Evolutionary conservation across 176 grass and related monocot species (phyloP).

Genomic region (Sorghum bicolor): Sorghum_bicolor_NCBIv3 NC_012877.2:62133001-62133500

Average conservation of each 20-base stretch:
- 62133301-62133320: constrained; percentile 56
- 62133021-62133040: constrained; percentile 39
- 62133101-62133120: constrained; percentile 82
- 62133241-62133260: constrained; percentile 70
- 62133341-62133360: constrained; percentile 40
- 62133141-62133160: constrained; percentile 88
- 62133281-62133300: constrained; percentile 66
- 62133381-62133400: neutral
- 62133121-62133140: constrained; percentile 67
- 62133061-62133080: constrained; percentile 76
- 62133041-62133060: constrained; percentile 44
- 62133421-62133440: neutral
- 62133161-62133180: constrained; percentile 65
- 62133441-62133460: constrained; percentile 81
- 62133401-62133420: constrained; percentile 41
- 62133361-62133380: constrained; percentile 29
- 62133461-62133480: constrained; percentile 69
- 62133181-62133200: constrained; percentile 45
- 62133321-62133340: constrained; percentile 83
- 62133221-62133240: constrained; percentile 77
- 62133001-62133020: neutral
- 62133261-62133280: constrained; percentile 52
- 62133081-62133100: constrained; percentile 92
- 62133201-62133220: constrained; percentile 68
- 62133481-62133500: constrained; percentile 48